Base-by-base conservation (phyloP, 1,284 basidiomycete genomes). In the Sporisorium sorghi region DNA sequence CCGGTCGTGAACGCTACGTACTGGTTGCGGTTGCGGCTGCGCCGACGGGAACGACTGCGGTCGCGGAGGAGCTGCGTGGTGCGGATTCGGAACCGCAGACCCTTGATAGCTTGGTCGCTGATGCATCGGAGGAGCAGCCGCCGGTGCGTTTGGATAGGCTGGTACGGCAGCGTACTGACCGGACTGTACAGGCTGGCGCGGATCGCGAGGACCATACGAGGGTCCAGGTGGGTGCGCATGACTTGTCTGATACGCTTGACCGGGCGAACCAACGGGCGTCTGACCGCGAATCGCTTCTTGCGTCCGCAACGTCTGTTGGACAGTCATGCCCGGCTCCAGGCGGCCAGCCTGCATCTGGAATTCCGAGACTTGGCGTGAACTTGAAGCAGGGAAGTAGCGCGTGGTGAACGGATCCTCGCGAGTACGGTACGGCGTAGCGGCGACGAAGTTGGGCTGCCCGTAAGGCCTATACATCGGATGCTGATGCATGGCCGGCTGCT, bases 281-380 rank as follows among this genome's bases (percentile, higher is more conserved):
- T 55, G 39, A 35, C 48, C 51, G 32, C 71, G 58, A 32, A 83
- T 51, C 24, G 50, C 56, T 49, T 81, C 76, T 43, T 81, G 81
- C 12, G 66, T 56, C 44, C 71, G 51, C 49, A 83, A 46, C 32
- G 76, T 64, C 57, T 81, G 73, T 51, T 81, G 81, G 17, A 82
- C 77, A 14, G 80, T 82, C 79, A 80, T 83, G 24, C 81, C 81
- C 0, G 81, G 81, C 54, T 75, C 73, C 43, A 79, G 53, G 9
- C 61, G 68, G 7, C 72, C 62, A 12, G 66, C 57, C 46, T 66
- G 59, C 54, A 72, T 58, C 63, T 82, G 81, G 37, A 82, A 80
- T 40, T 81, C 76, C 19, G 79, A 73, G 3, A 82, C 81, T 44
- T 80, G 77, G 8, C 80, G 66, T 6, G 77, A 73, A 57, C 79